Percentiles rank a stretch among this genome's conserved stretches.
Conservation (phyloP, 2,329 filamentous ascomycete genomes). For the Trichophaea hybrida region DNA sequence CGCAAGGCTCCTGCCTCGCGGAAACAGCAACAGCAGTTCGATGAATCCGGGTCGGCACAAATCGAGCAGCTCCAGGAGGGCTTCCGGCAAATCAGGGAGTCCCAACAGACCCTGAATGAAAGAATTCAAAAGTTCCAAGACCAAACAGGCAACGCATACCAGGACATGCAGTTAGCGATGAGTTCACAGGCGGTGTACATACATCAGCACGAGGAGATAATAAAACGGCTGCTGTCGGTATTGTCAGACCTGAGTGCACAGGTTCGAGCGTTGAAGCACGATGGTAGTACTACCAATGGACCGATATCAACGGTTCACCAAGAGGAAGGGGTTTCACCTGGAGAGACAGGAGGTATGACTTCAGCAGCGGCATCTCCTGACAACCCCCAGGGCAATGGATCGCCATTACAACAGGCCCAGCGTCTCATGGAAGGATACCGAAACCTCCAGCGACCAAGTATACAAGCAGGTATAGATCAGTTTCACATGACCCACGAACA, state of each 20-base stretch:
- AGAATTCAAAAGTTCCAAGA: not conserved
- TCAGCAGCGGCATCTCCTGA: constrained; percentile 6
- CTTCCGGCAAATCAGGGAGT: not conserved
- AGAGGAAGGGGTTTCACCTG: not conserved
- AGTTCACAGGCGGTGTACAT: not conserved
- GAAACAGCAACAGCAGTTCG: constrained; percentile 71
- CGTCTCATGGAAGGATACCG: constrained; percentile 14
- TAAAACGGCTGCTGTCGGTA: not conserved
- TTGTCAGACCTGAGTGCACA: constrained; percentile 1
- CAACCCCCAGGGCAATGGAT: constrained; percentile 6
- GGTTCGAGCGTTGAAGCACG: not conserved
- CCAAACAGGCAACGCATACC: not conserved
- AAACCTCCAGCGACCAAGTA: constrained; percentile 10
- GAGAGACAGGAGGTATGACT: constrained; percentile 7
- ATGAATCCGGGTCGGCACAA: constrained; percentile 82
- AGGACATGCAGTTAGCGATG: not conserved
- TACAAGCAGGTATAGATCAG: not conserved
- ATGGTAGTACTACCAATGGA: not conserved
- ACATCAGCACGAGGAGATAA: constrained; percentile 4
- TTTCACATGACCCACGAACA: not conserved
- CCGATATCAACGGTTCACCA: not conserved
- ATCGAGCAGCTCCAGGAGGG: constrained; percentile 67
- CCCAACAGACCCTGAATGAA: not conserved
- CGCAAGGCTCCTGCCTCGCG: constrained; percentile 85
- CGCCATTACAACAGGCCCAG: constrained; percentile 13